Evolutionary conservation across 257 asterid genomes (phyloP), one percentile per base, ranked within the genome.

Genomic region (Solanum rostratum): DNA sequence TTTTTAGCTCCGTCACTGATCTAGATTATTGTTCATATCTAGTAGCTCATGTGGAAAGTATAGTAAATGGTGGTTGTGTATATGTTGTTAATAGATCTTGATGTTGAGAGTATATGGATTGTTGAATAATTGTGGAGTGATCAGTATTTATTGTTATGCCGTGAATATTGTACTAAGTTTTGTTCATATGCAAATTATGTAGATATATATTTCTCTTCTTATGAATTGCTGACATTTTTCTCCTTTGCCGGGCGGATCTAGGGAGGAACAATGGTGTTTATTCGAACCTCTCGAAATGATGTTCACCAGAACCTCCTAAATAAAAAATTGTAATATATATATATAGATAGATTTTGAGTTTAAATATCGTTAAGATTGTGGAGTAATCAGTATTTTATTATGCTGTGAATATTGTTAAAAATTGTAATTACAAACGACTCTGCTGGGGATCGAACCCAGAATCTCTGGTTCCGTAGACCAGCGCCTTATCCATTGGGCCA

Each of bases 401-500:
- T n/a, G n/a, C n/a, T n/a, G n/a, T n/a, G n/a, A n/a, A n/a, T n/a
- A n/a, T n/a, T n/a, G n/a, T n/a, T n/a, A n/a, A n/a, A n/a, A n/a
- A n/a, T n/a, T n/a, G 33, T 30, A 1, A 2, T 30, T 1, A 30
- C 33, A 30, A 30, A 30, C 45, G 22, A 65, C 74, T 66, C 14
- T 66, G 2, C 14, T 66, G 46, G 73, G 73, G 74, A 30, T 66
- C 45, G 73, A 65, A 94, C 97, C 97, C 98, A 94, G 97, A 95
- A 87, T 93, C 96, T 95, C 98, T 94, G 97, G 94, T 93, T 95
- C 57, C 98, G 94, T 94, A 95, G 98, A 95, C 97, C 98, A 95
- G 96, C 98, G 96, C 98, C 98, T 93, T 93, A 93, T 94, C 96
- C 99, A 94, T 94, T 95, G 98, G 97, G 91, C 91, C 93, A 91